Conservation (phyloP, 2,329 filamentous ascomycete species). For the Boeremia lycopersici region DNA sequence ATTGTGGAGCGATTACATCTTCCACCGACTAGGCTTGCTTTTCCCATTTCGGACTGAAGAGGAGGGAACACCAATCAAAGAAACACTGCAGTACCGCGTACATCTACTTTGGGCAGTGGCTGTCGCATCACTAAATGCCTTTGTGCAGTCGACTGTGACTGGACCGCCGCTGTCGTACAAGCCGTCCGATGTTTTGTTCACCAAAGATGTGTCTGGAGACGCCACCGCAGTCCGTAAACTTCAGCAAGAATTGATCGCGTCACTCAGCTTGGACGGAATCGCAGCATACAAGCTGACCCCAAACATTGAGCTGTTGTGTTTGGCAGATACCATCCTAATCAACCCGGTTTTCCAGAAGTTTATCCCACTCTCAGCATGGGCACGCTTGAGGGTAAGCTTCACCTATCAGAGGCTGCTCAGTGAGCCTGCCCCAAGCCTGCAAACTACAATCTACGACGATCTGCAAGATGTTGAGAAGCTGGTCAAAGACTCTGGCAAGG, state of each 20-base stretch:
- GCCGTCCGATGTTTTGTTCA: constrained; percentile 57
- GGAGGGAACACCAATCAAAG: constrained; percentile 26
- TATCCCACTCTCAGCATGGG: constrained; percentile 61
- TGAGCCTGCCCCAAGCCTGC: constrained; percentile 65
- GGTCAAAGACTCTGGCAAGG: constrained; percentile 32
- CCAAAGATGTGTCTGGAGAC: constrained; percentile 52
- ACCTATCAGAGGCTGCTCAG: constrained; percentile 72
- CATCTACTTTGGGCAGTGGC: constrained; percentile 62
- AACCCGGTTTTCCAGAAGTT: constrained; percentile 55
- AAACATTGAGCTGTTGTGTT: constrained; percentile 79
- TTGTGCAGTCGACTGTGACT: constrained; percentile 86
- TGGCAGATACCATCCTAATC: constrained; percentile 69
- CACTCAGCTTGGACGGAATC: constrained; percentile 81
- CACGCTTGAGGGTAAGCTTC: constrained; percentile 73
- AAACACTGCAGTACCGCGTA: constrained; percentile 49
- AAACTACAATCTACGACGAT: constrained; percentile 65
- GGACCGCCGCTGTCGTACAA: constrained; percentile 75
- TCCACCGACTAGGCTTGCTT: constrained; percentile 49
- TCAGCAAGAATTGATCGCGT: constrained; percentile 66
- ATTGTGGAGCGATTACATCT: constrained; percentile 55
- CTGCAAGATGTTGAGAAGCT: constrained; percentile 60
- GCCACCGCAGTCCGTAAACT: constrained; percentile 42
- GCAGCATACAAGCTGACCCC: constrained; percentile 85
- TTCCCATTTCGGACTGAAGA: constrained; percentile 41
- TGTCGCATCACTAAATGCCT: constrained; percentile 74